Evolutionary conservation across 139 green algal genomes (phyloP).

Genomic region (Closterium sp.): DNA sequence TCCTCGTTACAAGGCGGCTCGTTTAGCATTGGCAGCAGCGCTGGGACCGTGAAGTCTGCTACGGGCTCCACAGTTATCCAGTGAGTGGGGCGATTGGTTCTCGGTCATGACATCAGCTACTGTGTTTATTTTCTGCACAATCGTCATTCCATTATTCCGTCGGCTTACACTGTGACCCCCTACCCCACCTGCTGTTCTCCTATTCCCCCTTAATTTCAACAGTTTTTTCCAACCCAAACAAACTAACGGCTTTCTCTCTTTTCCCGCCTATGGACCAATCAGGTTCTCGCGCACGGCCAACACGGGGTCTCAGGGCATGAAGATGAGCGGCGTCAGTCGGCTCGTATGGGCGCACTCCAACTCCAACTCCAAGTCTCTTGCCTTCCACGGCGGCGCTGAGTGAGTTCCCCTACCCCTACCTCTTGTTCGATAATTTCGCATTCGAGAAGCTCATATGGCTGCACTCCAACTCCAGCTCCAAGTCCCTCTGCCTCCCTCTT

Average conservation of each 20-base stretch:
- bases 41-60: not conserved
- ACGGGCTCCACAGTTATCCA: not conserved
- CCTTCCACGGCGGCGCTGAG: not conserved
- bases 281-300: not conserved
- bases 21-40: not conserved
- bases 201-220: too few relatives aligned
- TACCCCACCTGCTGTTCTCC: too few relatives aligned
- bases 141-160: too few relatives aligned
- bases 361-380: not conserved
- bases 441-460: too few relatives aligned
- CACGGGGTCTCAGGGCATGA: not conserved
- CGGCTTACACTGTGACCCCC: too few relatives aligned
- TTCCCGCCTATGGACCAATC: not conserved
- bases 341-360: not conserved
- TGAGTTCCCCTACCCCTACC: not conserved
- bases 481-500: too few relatives aligned
- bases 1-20: not conserved
- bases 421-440: too few relatives aligned
- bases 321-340: not conserved
- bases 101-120: too few relatives aligned
- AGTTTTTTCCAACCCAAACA: too few relatives aligned
- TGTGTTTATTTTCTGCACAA: too few relatives aligned
- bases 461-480: too few relatives aligned
- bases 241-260: too few relatives aligned
- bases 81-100: not conserved